Percentiles rank a stretch among this genome's conserved stretches.
These are phyloP conservation scores for Penicillium mononematosum DNA, from an alignment of 495 filamentous ascomycete species.

Conservation along the genomic window DNA sequence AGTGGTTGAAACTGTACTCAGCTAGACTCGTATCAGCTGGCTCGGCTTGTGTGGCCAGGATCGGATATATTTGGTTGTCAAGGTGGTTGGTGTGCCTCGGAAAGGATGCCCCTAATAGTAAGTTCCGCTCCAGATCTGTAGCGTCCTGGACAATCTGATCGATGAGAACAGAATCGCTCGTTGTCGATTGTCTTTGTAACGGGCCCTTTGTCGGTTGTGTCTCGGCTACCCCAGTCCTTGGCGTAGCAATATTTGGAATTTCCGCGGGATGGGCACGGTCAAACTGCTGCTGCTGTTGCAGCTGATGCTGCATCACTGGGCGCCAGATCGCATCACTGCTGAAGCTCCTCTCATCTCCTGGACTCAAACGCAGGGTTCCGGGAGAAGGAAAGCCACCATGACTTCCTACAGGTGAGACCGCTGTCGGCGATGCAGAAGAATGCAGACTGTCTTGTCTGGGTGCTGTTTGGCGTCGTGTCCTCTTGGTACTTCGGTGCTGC, in stretches of 20 bases:
- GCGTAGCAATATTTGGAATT: neutral
- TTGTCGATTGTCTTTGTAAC: neutral
- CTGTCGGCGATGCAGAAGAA: slow-evolving; percentile 9
- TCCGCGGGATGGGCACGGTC: neutral
- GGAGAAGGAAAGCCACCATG: neutral
- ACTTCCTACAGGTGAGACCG: neutral
- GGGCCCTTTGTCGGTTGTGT: neutral
- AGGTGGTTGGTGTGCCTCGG: slow-evolving; percentile 12
- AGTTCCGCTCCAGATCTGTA: slow-evolving; percentile 18
- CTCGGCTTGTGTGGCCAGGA: neutral
- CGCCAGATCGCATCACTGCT: neutral
- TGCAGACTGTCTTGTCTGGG: slow-evolving; percentile 8
- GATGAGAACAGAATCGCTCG: slow-evolving; percentile 6
- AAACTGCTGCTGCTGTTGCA: slow-evolving; percentile 1
- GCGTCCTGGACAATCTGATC: slow-evolving; percentile 15
- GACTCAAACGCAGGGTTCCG: neutral
- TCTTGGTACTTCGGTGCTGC: slow-evolving; percentile 16
- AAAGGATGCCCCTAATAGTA: slow-evolving; percentile 21
- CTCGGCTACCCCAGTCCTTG: neutral
- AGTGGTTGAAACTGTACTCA: neutral
- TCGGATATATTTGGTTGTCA: slow-evolving; percentile 8
- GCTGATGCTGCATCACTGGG: neutral
- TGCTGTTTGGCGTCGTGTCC: slow-evolving; percentile 9
- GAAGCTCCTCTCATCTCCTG: neutral
- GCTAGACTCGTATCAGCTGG: slow-evolving; percentile 6